Evolutionary conservation across 805 yeast genomes (phyloP).

Genomic region (Candida tallmaniae): DNA sequence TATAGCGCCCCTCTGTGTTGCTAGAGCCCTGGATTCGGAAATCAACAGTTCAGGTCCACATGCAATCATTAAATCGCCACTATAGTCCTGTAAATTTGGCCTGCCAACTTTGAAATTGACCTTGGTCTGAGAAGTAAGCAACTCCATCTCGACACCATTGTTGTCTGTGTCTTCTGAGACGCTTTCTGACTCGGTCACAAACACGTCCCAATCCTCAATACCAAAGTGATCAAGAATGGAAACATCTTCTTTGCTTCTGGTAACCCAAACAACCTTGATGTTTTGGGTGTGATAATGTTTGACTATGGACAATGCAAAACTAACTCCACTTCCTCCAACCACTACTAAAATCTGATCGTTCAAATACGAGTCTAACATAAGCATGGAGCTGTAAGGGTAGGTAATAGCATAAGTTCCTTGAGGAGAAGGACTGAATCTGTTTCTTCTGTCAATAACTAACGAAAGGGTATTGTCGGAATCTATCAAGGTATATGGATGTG

Average conservation of each 20-base stretch:
- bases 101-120: conserved; percentile 4
- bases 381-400: conserved; percentile 9
- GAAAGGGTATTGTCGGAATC: background rate
- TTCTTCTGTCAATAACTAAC: conserved; percentile 7
- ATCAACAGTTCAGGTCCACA: conserved; percentile 55
- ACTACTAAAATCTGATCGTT: conserved; percentile 2
- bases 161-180: background rate
- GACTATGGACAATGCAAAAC: conserved; percentile 11
- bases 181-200: conserved; percentile 3
- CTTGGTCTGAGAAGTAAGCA: background rate
- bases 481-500: conserved; percentile 14
- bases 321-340: conserved; percentile 13
- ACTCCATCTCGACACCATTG: background rate
- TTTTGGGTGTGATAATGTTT: conserved; percentile 4
- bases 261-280: conserved; percentile 11
- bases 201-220: conserved; percentile 4
- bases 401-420: conserved; percentile 6
- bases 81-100: conserved; percentile 6
- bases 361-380: conserved; percentile 1
- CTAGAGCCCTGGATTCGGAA: conserved; percentile 34
- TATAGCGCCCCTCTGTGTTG: conserved; percentile 25
- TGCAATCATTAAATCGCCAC: conserved; percentile 35
- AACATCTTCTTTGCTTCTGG: conserved; percentile 7
- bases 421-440: conserved; percentile 4
- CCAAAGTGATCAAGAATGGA: conserved; percentile 4